Conservation (phyloP, 2,329 filamentous ascomycete species). For the Verruconis gallopava region DNA sequence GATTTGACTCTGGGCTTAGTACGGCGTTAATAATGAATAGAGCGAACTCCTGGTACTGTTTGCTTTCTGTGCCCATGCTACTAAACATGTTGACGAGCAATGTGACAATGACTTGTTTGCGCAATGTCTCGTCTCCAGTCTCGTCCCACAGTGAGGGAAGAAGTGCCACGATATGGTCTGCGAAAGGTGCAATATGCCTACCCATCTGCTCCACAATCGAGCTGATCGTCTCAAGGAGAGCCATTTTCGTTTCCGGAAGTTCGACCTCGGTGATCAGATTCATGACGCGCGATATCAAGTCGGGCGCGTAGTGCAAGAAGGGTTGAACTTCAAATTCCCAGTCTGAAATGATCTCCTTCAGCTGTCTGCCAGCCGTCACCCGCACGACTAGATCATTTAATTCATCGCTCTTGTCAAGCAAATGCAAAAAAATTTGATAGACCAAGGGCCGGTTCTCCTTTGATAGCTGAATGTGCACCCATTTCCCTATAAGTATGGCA, state of each 20-base stretch:
- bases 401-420: slow-evolving; percentile 61
- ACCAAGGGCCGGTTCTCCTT: slow-evolving; percentile 57
- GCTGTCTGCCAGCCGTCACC: slow-evolving; percentile 76
- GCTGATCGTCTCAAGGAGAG: slow-evolving; percentile 74
- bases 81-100: slow-evolving; percentile 76
- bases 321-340: slow-evolving; percentile 63
- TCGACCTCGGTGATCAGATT: slow-evolving; percentile 67
- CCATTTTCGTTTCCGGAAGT: slow-evolving; percentile 78
- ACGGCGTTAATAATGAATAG: slow-evolving; percentile 60
- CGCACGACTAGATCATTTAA: slow-evolving; percentile 85
- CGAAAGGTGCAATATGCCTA: slow-evolving; percentile 51
- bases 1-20: slow-evolving; percentile 42
- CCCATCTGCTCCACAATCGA: slow-evolving; percentile 73
- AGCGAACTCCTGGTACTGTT: slow-evolving; percentile 6
- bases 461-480: slow-evolving; percentile 68
- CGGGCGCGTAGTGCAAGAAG: slow-evolving; percentile 66
- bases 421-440: slow-evolving; percentile 79
- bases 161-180: slow-evolving; percentile 68
- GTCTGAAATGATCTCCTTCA: slow-evolving; percentile 70
- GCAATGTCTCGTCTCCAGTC: slow-evolving; percentile 74
- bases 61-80: slow-evolving; percentile 50
- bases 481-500: slow-evolving; percentile 78
- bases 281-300: slow-evolving; percentile 61
- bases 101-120: slow-evolving; percentile 85
- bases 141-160: slow-evolving; percentile 76